These are phyloP conservation scores for Trypanosoma scelopori DNA, from an alignment of 208 protist genomes.

Conservation along the genomic window DNA sequence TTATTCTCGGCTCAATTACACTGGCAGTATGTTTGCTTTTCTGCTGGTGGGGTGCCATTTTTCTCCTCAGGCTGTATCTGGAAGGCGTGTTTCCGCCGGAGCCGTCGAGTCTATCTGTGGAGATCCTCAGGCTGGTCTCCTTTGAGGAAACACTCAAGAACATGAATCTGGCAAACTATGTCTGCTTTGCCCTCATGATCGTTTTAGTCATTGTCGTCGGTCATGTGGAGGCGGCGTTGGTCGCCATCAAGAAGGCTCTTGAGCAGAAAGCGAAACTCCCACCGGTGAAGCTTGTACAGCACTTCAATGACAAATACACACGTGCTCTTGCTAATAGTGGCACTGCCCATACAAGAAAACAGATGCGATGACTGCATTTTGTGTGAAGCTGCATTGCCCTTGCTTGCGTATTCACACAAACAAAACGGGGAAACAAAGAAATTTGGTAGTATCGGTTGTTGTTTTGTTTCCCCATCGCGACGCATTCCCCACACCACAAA, in stretches of 20 bases:
- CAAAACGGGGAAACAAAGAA: no score
- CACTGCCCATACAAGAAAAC: slow-evolving; percentile 22
- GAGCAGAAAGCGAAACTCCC: slow-evolving; percentile 49
- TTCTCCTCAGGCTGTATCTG: background rate
- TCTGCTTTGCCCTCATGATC: slow-evolving; percentile 34
- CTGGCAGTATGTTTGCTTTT: slow-evolving; percentile 10
- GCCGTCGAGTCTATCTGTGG: background rate
- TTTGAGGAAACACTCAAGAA: slow-evolving; percentile 7
- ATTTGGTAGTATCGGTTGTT: background rate
- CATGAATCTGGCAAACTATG: slow-evolving; percentile 25
- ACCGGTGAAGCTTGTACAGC: slow-evolving; percentile 41
- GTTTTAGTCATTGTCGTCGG: slow-evolving; percentile 30
- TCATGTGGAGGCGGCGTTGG: slow-evolving; percentile 42
- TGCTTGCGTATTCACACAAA: no score
- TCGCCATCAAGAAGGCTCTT: slow-evolving; percentile 36
- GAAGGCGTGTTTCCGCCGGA: background rate
- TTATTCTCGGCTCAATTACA: slow-evolving; percentile 9
- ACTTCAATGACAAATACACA: slow-evolving; percentile 75
- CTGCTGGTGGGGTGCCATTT: background rate
- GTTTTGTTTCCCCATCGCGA: slow-evolving; percentile 15
- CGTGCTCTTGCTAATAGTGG: slow-evolving; percentile 10
- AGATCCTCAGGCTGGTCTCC: background rate
- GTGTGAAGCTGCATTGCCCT: no score
- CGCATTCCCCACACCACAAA: no score
- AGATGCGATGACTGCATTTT: background rate